Evolutionary conservation across 805 yeast species (phyloP).

Genomic region (Isabelozyma rhagii): DNA sequence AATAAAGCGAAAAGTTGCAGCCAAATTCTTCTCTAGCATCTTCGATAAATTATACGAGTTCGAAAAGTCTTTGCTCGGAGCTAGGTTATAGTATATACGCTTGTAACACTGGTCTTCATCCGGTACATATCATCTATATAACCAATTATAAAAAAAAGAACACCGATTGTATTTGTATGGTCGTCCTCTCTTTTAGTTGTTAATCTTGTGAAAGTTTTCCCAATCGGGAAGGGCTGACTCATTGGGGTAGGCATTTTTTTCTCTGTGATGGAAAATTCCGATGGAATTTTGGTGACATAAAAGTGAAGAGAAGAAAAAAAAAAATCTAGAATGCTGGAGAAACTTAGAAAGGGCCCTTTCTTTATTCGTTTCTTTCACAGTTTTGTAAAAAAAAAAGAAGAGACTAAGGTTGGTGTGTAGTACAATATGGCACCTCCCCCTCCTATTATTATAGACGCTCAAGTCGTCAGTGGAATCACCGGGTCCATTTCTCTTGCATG

Average conservation of each 20-base stretch:
- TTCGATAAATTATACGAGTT: slow-evolving; percentile 11
- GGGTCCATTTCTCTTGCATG: slow-evolving; percentile 92
- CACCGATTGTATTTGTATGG: too few species aligned
- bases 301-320: neutral
- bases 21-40: slow-evolving; percentile 12
- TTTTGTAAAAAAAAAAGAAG: too few species aligned
- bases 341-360: too few species aligned
- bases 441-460: slow-evolving; percentile 62
- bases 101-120: neutral
- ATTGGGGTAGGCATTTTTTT: neutral
- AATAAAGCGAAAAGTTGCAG: slow-evolving; percentile 33
- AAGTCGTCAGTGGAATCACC: slow-evolving; percentile 74
- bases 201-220: neutral
- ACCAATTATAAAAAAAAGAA: too few species aligned
- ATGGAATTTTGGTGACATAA: neutral
- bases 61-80: neutral
- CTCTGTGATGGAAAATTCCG: neutral
- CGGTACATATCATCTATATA: neutral
- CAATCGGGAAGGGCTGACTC: neutral
- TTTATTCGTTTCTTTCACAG: neutral
- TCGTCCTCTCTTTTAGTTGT: neutral
- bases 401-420: neutral
- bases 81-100: neutral
- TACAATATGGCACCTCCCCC: slow-evolving; percentile 54
- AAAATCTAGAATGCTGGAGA: too few species aligned